Evolutionary conservation across 805 yeast species (phyloP).

Genomic region (Candida parachauliodes): DNA sequence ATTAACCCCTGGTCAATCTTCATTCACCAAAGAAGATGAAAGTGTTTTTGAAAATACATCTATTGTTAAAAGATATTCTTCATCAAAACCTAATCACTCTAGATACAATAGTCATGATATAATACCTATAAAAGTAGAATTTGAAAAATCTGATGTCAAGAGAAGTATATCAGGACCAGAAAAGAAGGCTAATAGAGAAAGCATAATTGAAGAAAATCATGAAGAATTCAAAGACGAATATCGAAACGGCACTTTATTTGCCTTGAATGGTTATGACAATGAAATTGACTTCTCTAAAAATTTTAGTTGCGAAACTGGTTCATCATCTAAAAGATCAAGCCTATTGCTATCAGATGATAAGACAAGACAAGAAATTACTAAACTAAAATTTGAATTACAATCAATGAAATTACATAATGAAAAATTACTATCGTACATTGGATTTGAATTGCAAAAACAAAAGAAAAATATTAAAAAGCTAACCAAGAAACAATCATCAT

Average conservation of each 20-base stretch:
- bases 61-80: conserved; percentile 22
- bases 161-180: conserved; percentile 27
- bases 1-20: conserved; percentile 21
- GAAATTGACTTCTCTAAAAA: conserved; percentile 11
- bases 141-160: conserved; percentile 22
- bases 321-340: conserved; percentile 33
- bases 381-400: conserved; percentile 50
- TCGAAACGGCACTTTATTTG: conserved; percentile 26
- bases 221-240: conserved; percentile 7
- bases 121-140: conserved; percentile 41
- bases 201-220: conserved; percentile 1
- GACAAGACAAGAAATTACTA: conserved; percentile 47
- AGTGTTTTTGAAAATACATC: conserved; percentile 12
- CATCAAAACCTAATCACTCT: conserved; percentile 30
- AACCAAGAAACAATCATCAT: conserved; percentile 35
- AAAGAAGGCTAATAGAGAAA: conserved; percentile 11
- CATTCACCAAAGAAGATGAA: conserved; percentile 10
- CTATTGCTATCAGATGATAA: conserved; percentile 25
- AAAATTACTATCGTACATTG: conserved; percentile 53
- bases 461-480: conserved; percentile 39
- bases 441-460: conserved; percentile 51
- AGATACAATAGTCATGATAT: conserved; percentile 42
- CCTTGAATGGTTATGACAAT: conserved; percentile 25
- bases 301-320: conserved; percentile 12
- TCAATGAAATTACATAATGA: conserved; percentile 54